Evolutionary conservation across 805 yeast genomes (phyloP), one percentile per base, ranked within the genome.

Genomic region (Monosporozyma aerobia): DNA sequence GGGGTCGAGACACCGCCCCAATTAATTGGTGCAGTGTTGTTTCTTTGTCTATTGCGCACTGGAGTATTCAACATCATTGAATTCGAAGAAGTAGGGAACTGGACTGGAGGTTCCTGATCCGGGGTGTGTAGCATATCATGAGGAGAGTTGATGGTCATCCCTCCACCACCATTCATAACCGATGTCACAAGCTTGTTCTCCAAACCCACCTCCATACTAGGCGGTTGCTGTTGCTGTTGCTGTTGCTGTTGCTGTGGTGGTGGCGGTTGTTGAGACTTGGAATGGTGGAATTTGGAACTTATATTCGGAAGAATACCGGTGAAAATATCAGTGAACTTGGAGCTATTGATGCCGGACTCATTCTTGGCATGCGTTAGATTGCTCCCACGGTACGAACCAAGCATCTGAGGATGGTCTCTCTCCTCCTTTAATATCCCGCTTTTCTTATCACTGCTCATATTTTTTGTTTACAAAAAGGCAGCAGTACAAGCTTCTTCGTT

Each of bases 311-410:
- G 53, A 44, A 69, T 53, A 51, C 63, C 68, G 45, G 67, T 64
- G 49, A 69, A 56, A 7, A 68, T 68, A 46, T 65, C 67, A 13
- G 71, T 64, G 45, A 69, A 63, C 25, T 43, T 49, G 30, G 43
- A 33, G 14, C 43, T 47, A 19, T 32, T 32, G 14, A 40, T 44
- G 9, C 45, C 19, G 13, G 44, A 43, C 45, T 29, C 45, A 43
- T 23, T 43, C 30, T 14, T 23, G 14, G 16, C 45, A 10, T 43
- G 45, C 9, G 63, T 65, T 6, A 68, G 69, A 3, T 69, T 65
- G 44, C 64, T 61, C n/a, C 66, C 59, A 47, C 71, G 59, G 45
- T 68, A 68, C 3, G 70, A 64, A 2, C 71, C 71, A 16, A 68
- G 52, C 51, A 63, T 67, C 47, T 67, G 69, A 4, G 64, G 57